Base-by-base conservation (phyloP, 2,329 filamentous ascomycete genomes). In the Scytalidium sp. region DNA sequence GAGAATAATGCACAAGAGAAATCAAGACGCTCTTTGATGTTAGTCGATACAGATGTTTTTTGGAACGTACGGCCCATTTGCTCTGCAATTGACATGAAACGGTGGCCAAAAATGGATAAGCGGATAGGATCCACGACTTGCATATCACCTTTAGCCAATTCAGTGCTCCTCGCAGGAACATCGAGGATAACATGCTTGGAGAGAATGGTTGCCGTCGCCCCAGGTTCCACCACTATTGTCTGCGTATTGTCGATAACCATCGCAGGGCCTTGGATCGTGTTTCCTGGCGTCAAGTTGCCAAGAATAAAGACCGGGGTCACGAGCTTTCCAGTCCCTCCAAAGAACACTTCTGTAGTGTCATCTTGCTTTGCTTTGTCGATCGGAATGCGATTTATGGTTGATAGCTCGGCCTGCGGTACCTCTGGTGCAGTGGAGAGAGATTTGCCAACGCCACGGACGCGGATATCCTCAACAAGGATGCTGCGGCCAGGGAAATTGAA, bases 201-300 rank as follows among this genome's bases (percentile, higher is more conserved):
- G 3, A 51, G 25, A 23, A 96, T 75, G 17, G 90, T 70, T 0
- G 92, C 92, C 22, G 82, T 81, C 3, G 89, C 81, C 23, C 80
- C 81, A 0, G 92, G 92, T 0, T 88, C 87, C 1, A 96, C 83
- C 0, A 97, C 88, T 53, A 97, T 93, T 0, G 92, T 97, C 69
- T 97, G 92, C 1, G 88, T 92, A 5, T 86, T 84, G 60, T 92
- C 92, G 2, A 90, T 89, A 51, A 96, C 79, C 69, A 96, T 88
- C 0, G 90, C 90, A 1, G 92, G 91, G 0, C 92, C 91, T 41
- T 75, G 72, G 47, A 96, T 75, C n/a, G 81, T 79, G 50, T 90
- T 83, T 1, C 91, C 89, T 6, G 88, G 74, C 1, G 75, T 71
- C 6, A 96, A 73, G 48, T 88, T 79, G 51, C 87, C 82, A 0